These are phyloP conservation scores for Paramecium octaurelia DNA, from an alignment of 73 alveolate species.

Conservation along the genomic window DNA sequence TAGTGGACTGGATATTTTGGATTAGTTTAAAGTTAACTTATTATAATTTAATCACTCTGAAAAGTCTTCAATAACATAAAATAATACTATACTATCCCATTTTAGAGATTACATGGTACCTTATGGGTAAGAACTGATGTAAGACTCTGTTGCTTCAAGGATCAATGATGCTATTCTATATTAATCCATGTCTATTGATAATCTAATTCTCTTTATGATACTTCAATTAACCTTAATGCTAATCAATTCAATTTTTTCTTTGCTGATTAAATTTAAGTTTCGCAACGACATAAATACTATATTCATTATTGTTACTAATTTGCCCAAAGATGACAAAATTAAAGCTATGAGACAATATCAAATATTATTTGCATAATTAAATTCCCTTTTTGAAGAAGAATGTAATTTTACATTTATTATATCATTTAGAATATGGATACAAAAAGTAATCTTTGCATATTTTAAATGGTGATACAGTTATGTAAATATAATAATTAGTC, in stretches of 20 bases:
- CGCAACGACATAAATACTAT: neutral
- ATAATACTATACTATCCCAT: neutral
- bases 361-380: neutral
- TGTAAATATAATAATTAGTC: neutral
- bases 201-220: neutral
- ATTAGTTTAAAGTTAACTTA: neutral
- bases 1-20: neutral
- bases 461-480: neutral
- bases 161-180: neutral
- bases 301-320: neutral
- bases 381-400: neutral
- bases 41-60: neutral
- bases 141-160: neutral
- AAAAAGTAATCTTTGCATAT: neutral
- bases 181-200: neutral
- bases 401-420: neutral
- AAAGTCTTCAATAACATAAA: neutral
- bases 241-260: neutral
- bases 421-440: neutral
- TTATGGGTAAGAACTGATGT: neutral
- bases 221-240: neutral
- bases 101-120: neutral
- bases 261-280: neutral
- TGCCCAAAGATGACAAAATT: neutral
- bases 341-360: neutral